Evolutionary conservation across 805 yeast genomes (phyloP), one percentile per base, ranked within the genome.

Genomic region (Naumovozyma dairenensis): DNA sequence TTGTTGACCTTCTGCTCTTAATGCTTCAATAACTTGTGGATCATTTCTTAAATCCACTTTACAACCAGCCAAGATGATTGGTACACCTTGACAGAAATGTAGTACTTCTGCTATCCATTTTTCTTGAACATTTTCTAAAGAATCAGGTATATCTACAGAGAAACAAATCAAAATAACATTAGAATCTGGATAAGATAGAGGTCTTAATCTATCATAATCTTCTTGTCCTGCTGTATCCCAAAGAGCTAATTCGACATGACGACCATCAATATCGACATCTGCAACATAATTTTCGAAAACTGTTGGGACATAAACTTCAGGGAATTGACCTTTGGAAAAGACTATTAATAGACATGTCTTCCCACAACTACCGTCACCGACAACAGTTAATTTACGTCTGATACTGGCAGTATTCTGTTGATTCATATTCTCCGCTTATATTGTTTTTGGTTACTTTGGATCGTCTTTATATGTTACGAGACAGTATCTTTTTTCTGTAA

Each of bases 211-310:
- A 60, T 85, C 95, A 59, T 86, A 86, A 67, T 86, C 96, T 68
- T 86, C 96, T 73, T 86, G 96, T 46, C 96, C 96, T 35, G 96
- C 95, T 44, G 96, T 86, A 83, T 85, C 96, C 96, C 96, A 85
- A 46, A 85, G 69, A 9, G 94, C 94, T 60, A 85, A 69, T 60
- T 86, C 94, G 36, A 87, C 96, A 59, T 83, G 74, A 62, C 89
- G 80, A 34, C 93, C 92, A 51, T 80, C 87, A 38, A 80, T 79
- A 56, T 77, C 95, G 37, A 89, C 96, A 60, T 86, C 95, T 28
- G 96, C 94, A 51, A 89, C 96, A 62, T 89, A 89, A 69, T 87
- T 89, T 62, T 87, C 97, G 54, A 87, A 87, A 42, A 87, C 96
- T 16, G 96, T 85, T 54, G 96, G 96, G 29, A 84, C 94, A 57